Percentiles rank a stretch among this genome's conserved stretches.
phyloP scores from a whole-genome alignment of 805 yeast genomes.

The Pichia kluyveri region DNA sequence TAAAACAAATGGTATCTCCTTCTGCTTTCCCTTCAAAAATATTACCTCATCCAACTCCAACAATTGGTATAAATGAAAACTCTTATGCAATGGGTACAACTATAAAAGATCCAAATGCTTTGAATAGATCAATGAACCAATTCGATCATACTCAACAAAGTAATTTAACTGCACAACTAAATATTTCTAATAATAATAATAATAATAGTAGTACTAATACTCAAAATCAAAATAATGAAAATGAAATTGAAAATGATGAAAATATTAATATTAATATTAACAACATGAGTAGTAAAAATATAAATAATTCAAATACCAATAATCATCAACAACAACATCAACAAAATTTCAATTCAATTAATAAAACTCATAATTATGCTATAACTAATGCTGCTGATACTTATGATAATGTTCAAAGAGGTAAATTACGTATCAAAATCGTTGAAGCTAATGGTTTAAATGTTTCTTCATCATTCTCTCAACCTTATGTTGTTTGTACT shows the following conservation, averaged over 20 bases:
- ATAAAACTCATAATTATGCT: conserved; percentile 20
- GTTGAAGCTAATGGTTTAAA: conserved; percentile 68
- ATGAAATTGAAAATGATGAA: background rate
- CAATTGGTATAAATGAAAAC: conserved; percentile 57
- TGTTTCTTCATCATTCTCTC: conserved; percentile 44
- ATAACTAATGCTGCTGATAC: conserved; percentile 12
- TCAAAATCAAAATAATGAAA: background rate
- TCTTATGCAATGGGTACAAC: conserved; percentile 67
- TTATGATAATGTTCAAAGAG: conserved; percentile 47
- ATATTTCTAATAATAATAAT: background rate
- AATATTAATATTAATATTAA: conserved; percentile 6
- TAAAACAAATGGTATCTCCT: conserved; percentile 6
- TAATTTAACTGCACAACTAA: conserved; percentile 15
- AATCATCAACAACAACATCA: conserved; percentile 6
- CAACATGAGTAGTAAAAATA: background rate
- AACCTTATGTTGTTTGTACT: conserved; percentile 85
- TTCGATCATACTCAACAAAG: conserved; percentile 19
- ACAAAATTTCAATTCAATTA: background rate
- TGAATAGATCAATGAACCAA: conserved; percentile 27
- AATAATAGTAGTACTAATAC: background rate
- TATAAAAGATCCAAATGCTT: conserved; percentile 28
- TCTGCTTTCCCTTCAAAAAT: conserved; percentile 26
- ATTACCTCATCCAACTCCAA: conserved; percentile 46
- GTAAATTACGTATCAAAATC: conserved; percentile 73
- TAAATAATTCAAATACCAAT: background rate